Evolutionary conservation across 192 early-diverging fungal species (phyloP).

Genomic region (Backusella psychrophila): DNA sequence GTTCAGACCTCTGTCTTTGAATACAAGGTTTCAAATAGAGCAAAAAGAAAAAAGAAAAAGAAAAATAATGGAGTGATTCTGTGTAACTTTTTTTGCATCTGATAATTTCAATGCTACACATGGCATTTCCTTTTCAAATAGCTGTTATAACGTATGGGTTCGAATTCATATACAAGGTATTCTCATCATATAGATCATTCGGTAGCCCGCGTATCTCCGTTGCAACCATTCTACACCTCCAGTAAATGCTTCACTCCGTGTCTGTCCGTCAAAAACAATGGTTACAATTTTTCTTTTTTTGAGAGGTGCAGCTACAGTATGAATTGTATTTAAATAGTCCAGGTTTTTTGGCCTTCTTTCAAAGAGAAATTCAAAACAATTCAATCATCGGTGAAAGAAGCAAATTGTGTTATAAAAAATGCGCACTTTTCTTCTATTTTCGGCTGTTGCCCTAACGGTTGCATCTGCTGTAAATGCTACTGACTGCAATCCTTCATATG

Average conservation of each 20-base stretch:
- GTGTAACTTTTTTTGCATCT: neutral
- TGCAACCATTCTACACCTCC: neutral
- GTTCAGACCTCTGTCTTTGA: neutral
- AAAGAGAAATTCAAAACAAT: neutral
- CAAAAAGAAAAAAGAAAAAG: neutral
- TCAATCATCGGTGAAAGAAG: neutral
- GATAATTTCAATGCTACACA: constrained; percentile 1
- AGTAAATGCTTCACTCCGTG: neutral
- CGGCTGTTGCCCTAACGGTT: neutral
- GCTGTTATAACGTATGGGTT: neutral
- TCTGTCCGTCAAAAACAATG: neutral
- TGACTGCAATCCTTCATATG: constrained; percentile 7
- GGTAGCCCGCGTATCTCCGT: neutral
- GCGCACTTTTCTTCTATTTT: neutral
- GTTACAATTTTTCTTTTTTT: neutral
- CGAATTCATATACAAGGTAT: neutral
- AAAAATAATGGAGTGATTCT: neutral
- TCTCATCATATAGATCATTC: neutral
- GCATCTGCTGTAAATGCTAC: neutral
- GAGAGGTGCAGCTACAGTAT: neutral
- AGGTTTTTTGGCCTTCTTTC: neutral
- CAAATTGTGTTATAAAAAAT: neutral
- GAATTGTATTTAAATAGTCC: neutral
- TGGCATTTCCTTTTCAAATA: neutral
- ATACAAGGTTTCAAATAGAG: neutral